Percentiles rank a stretch among this genome's conserved stretches.
Evolutionary conservation across 2,329 filamentous ascomycete genomes (phyloP).

Genomic region (Sarocladiaceae sp.): DNA sequence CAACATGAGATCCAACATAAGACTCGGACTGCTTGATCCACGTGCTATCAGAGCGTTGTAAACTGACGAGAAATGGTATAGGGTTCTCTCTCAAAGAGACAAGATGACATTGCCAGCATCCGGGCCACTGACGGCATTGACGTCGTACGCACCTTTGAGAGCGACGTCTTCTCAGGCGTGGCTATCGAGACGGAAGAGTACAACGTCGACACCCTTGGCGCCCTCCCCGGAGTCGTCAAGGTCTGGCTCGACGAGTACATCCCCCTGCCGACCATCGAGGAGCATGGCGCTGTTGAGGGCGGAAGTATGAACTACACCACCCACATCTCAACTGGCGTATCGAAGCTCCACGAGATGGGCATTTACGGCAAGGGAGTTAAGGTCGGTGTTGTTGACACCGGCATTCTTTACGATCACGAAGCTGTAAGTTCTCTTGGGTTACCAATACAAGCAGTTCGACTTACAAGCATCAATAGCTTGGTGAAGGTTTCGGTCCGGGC

Average conservation of each 20-base stretch:
- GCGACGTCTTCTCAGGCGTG: slow-evolving; percentile 18
- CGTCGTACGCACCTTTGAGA: slow-evolving; percentile 12
- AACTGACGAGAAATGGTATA: not conserved
- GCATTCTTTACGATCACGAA: slow-evolving; percentile 19
- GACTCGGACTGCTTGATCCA: no score
- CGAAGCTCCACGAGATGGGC: slow-evolving; percentile 18
- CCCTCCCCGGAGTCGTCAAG: slow-evolving; percentile 15
- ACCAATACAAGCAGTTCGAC: not conserved
- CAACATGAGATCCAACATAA: not conserved
- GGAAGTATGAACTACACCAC: slow-evolving; percentile 15
- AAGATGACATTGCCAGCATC: slow-evolving; percentile 9
- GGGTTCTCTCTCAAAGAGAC: not conserved
- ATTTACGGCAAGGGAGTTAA: slow-evolving; percentile 19
- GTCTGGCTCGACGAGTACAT: slow-evolving; percentile 16
- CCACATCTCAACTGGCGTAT: slow-evolving; percentile 19
- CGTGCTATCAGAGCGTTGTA: no score
- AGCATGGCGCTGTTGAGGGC: not conserved
- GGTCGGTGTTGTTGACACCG: slow-evolving; percentile 21
- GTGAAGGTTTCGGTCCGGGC: slow-evolving; percentile 18
- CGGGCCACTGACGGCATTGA: slow-evolving; percentile 9
- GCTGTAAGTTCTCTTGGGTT: slow-evolving; percentile 9
- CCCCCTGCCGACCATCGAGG: not conserved
- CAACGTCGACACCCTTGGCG: slow-evolving; percentile 15
- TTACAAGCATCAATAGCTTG: slow-evolving; percentile 14
- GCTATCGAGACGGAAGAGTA: slow-evolving; percentile 15